These are phyloP conservation scores for Cyclospora cayetanensis DNA, from an alignment of 169 alveolate species.

Conservation along the genomic window DNA sequence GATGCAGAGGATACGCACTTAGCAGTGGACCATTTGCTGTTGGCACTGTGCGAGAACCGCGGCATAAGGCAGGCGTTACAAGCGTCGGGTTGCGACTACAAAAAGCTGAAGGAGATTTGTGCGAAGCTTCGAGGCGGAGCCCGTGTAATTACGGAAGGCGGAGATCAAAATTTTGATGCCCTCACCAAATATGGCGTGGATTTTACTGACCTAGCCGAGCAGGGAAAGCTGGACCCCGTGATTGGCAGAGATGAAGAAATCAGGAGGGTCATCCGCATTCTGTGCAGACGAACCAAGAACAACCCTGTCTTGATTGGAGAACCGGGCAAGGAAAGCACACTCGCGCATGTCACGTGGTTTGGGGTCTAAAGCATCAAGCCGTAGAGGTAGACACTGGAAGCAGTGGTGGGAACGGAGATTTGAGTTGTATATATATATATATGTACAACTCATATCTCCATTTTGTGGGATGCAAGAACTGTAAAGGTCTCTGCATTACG, in stretches of 20 bases:
- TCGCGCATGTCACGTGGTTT: too few relatives aligned
- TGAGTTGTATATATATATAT: too few relatives aligned
- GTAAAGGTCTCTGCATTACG: too few relatives aligned
- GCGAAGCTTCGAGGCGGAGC: slow-evolving; percentile 35
- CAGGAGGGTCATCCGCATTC: slow-evolving; percentile 85
- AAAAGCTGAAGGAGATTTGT: slow-evolving; percentile 62
- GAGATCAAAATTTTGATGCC: slow-evolving; percentile 64
- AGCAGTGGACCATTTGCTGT: slow-evolving; percentile 57
- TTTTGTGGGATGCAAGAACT: too few relatives aligned
- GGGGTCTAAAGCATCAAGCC: too few relatives aligned
- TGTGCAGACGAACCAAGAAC: slow-evolving; percentile 87
- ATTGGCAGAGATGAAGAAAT: slow-evolving; percentile 90
- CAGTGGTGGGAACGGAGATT: too few relatives aligned
- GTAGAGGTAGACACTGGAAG: too few relatives aligned
- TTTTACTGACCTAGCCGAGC: slow-evolving; percentile 87
- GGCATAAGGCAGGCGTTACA: neutral
- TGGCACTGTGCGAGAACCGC: slow-evolving; percentile 55
- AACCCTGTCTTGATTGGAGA: slow-evolving; percentile 89
- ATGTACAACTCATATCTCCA: too few relatives aligned
- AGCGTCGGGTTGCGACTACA: slow-evolving; percentile 40
- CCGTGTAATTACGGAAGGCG: slow-evolving; percentile 21
- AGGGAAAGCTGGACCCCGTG: slow-evolving; percentile 89
- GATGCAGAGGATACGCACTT: slow-evolving; percentile 56
- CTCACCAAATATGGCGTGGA: slow-evolving; percentile 85
- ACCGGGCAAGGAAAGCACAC: slow-evolving; percentile 80